These are phyloP conservation scores for Obba rivulosa DNA, from an alignment of 768 basidiomycete genomes.

Conservation along the genomic window DNA sequence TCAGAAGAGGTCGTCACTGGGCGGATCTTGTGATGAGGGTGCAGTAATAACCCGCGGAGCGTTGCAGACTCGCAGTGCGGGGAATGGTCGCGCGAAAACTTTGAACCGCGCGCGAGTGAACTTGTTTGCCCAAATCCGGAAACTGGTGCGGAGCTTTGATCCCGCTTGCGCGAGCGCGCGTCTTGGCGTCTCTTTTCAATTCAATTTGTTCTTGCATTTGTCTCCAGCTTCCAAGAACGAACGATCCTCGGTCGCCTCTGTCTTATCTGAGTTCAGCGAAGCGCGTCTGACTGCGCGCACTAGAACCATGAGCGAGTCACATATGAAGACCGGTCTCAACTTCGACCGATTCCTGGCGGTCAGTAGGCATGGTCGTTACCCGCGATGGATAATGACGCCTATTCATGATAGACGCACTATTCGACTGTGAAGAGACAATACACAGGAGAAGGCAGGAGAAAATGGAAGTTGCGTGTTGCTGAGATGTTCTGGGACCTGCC, in stretches of 20 bases:
- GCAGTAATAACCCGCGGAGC: too few species aligned
- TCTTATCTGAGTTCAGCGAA: constrained; percentile 2
- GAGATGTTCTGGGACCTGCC: constrained; percentile 42
- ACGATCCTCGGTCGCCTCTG: not conserved
- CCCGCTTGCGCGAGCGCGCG: too few species aligned
- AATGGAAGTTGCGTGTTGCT: constrained; percentile 47
- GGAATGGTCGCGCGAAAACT: too few species aligned
- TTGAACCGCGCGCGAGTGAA: too few species aligned
- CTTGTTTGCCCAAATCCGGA: too few species aligned
- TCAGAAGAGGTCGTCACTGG: too few species aligned
- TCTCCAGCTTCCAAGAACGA: not conserved
- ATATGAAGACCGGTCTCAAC: constrained; percentile 3
- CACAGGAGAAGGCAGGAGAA: constrained; percentile 52
- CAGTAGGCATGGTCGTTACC: constrained; percentile 2
- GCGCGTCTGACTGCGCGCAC: not conserved
- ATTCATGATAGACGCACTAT: constrained; percentile 30
- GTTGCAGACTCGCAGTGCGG: too few species aligned
- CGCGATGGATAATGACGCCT: not conserved
- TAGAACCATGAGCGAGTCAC: constrained; percentile 1
- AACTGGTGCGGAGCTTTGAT: too few species aligned
- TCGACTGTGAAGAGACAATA: constrained; percentile 36
- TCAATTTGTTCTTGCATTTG: not conserved
- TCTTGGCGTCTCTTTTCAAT: too few species aligned
- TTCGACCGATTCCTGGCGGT: constrained; percentile 16
- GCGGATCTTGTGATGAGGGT: too few species aligned